phyloP scores from a whole-genome alignment of 1,284 basidiomycete genomes.

The Rhodotorula sp. region DNA sequence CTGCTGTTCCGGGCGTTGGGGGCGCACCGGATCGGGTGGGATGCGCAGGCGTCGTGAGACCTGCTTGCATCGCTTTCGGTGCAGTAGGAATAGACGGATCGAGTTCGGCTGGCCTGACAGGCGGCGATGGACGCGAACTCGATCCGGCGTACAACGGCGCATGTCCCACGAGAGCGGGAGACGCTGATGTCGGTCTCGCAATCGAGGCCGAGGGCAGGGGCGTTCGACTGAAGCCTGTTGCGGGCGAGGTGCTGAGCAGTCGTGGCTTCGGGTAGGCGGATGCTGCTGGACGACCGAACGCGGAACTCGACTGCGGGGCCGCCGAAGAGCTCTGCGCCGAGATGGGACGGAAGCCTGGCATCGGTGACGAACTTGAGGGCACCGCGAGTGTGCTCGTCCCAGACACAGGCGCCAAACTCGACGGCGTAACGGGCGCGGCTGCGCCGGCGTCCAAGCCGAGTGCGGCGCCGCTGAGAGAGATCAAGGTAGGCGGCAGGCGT shows the following conservation, averaged over 20 bases:
- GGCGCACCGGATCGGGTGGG: background rate
- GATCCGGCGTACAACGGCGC: slow-evolving; percentile 11
- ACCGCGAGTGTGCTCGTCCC: background rate
- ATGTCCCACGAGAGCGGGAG: background rate
- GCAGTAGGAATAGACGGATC: slow-evolving; percentile 25
- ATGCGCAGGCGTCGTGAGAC: background rate
- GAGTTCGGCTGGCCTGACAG: slow-evolving; percentile 24
- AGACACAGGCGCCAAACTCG: background rate
- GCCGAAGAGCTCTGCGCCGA: background rate
- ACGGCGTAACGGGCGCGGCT: background rate
- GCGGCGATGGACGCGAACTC: slow-evolving; percentile 12
- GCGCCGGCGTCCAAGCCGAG: slow-evolving; percentile 24
- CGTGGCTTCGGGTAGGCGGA: background rate
- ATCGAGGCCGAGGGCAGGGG: background rate
- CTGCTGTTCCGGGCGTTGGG: background rate
- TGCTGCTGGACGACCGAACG: background rate
- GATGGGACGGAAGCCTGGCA: slow-evolving; percentile 7
- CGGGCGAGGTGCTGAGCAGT: background rate
- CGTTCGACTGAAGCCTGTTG: background rate
- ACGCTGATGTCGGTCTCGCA: background rate
- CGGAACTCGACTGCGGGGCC: background rate
- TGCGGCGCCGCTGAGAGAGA: slow-evolving; percentile 13
- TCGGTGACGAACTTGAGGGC: background rate
- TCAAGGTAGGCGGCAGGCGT: background rate
- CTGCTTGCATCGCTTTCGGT: slow-evolving; percentile 19